Evolutionary conservation across 2,329 filamentous ascomycete genomes (phyloP).

Genomic region (Phaeosphaeria sp.): DNA sequence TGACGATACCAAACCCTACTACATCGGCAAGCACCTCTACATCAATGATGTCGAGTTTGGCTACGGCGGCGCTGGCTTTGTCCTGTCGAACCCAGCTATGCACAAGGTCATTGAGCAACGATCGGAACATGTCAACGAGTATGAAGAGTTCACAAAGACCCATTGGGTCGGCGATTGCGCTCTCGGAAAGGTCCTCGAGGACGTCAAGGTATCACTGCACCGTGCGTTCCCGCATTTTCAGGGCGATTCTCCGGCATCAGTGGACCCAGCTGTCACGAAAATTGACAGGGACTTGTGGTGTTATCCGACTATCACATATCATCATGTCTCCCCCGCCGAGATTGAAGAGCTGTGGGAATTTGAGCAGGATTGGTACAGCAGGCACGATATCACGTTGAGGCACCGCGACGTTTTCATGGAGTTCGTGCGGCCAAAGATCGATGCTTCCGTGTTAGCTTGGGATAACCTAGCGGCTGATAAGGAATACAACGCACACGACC

Average conservation of each 20-base stretch:
- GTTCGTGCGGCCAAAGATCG: constrained; percentile 40
- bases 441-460: constrained; percentile 32
- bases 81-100: constrained; percentile 52
- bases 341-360: constrained; percentile 50
- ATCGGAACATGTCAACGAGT: constrained; percentile 37
- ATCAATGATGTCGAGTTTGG: constrained; percentile 55
- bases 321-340: constrained; percentile 46
- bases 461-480: constrained; percentile 47
- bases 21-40: constrained; percentile 53
- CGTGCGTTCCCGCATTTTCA: constrained; percentile 55
- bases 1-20: constrained; percentile 49
- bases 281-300: constrained; percentile 53
- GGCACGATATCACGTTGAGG: constrained; percentile 42
- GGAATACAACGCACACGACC: constrained; percentile 46
- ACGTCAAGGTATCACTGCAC: constrained; percentile 44
- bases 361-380: constrained; percentile 48
- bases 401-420: constrained; percentile 49
- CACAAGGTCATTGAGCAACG: constrained; percentile 42
- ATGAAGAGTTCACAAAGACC: constrained; percentile 45
- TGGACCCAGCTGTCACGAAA: constrained; percentile 47
- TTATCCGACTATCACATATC: constrained; percentile 51
- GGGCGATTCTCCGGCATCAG: constrained; percentile 51
- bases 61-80: constrained; percentile 55
- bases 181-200: constrained; percentile 46
- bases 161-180: constrained; percentile 51